Percentiles rank a stretch among this genome's conserved stretches.
phyloP scores from a whole-genome alignment of 345 rosid genomes.

The Camelina laxa region DNA sequence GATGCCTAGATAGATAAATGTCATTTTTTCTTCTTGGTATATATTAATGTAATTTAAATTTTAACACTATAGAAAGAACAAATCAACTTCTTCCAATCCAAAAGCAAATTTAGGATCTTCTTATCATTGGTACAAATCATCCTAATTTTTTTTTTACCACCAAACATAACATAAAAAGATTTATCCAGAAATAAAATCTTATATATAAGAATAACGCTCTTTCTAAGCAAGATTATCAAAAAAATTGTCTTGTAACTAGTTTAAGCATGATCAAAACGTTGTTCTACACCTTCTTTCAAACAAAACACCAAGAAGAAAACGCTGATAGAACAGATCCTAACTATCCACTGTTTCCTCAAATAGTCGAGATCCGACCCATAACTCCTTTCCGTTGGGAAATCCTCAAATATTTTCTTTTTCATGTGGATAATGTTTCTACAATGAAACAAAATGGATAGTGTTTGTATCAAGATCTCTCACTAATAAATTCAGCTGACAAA shows the following conservation, averaged over 20 bases:
- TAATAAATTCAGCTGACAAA: background rate
- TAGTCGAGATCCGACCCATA: constrained; percentile 33
- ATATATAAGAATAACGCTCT: background rate
- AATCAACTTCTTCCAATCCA: no score
- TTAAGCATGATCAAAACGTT: background rate
- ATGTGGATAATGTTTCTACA: constrained; percentile 32
- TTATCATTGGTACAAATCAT: no score
- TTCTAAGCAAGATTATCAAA: background rate
- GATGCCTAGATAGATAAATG: no score
- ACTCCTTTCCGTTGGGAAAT: background rate
- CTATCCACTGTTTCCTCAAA: constrained; percentile 1
- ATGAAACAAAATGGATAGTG: background rate
- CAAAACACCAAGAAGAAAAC: constrained; percentile 35
- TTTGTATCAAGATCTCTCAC: constrained; percentile 35
- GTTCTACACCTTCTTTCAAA: constrained; percentile 28
- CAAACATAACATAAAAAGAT: no score
- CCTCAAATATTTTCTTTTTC: no score
- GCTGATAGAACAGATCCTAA: background rate
- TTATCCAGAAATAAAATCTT: background rate
- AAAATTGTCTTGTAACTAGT: background rate
- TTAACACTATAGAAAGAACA: no score
- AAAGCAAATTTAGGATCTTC: no score
- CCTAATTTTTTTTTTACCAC: no score
- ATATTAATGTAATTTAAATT: no score
- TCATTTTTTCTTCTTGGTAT: no score